Conservation (phyloP, 2,329 filamentous ascomycete species). For the Neofusicoccum cordaticola region DNA sequence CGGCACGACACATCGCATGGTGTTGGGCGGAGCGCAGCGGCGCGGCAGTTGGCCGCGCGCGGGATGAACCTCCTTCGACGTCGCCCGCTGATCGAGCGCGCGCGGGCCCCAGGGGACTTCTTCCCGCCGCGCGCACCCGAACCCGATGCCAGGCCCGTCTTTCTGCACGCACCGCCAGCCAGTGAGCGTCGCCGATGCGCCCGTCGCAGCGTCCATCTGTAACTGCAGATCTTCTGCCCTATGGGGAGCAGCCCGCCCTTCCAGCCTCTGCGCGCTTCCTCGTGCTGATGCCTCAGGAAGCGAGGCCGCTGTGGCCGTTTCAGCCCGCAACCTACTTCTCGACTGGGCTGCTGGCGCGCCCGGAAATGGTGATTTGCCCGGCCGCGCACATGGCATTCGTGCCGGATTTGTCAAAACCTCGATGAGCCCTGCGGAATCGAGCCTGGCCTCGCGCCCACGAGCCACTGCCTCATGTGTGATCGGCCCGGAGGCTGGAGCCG, state of each 20-base stretch:
- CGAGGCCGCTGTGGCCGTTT: slow-evolving; percentile 8
- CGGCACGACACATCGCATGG: slow-evolving; percentile 1
- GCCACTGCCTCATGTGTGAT: slow-evolving; percentile 2
- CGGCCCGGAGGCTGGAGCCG: slow-evolving; percentile 8
- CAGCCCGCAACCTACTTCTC: slow-evolving; percentile 14
- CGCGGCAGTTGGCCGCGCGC: slow-evolving; percentile 7
- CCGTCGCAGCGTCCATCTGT: slow-evolving; percentile 9
- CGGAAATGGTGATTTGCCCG: not conserved
- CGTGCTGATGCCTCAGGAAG: slow-evolving; percentile 13
- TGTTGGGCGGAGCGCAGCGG: not conserved
- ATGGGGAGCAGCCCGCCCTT: not conserved
- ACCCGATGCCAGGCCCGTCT: not conserved
- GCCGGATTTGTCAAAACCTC: slow-evolving; percentile 7
- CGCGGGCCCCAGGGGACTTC: not conserved
- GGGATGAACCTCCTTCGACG: not conserved
- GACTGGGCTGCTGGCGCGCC: slow-evolving; percentile 3
- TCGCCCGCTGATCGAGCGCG: slow-evolving; percentile 3
- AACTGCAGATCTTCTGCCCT: slow-evolving; percentile 9
- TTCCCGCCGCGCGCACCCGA: not conserved
- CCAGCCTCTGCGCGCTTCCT: not conserved
- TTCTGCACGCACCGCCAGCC: slow-evolving; percentile 10
- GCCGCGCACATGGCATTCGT: not conserved
- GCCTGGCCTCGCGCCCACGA: not conserved
- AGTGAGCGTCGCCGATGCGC: not conserved
- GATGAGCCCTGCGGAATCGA: not conserved